Evolutionary conservation across 495 filamentous ascomycete species (phyloP), one percentile per base, ranked within the genome.

Genomic region (Penicillium angulare): DNA sequence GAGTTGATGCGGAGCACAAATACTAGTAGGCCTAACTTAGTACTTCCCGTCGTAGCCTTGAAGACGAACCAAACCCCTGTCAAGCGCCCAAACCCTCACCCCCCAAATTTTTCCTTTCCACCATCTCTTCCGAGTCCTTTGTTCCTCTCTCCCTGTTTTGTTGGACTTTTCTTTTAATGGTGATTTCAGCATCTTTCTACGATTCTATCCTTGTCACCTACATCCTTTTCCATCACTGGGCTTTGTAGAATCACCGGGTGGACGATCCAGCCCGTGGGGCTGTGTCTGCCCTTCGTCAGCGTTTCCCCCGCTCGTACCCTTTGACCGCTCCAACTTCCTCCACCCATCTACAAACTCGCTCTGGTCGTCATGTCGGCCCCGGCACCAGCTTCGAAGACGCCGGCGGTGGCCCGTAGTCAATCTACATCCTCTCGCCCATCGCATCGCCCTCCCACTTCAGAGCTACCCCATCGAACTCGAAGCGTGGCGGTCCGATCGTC

Each of bases 401-500:
- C 78, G 22, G 69, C 75, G 52, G 71, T 80, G 50, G 66, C 68
- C 45, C 79, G 81, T 59, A 78, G 76, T 58, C 67, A 77, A 43
- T 82, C 79, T n/a, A 77, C 79, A 24, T 80, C 80, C 13, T 74
- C 74, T 54, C 76, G 74, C 49, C 75, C 74, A 21, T 65, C 75
- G 22, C 16, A 47, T 51, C 63, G 63, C 48, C 59, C 70, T 45
- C 63, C 73, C 36, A 59, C 75, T 20, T 66, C 72, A 40, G 79
- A 84, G 59, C 66, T 75, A 49, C 80, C 80, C 35, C 81, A 83
- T 59, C 74, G 83, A 47, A 71, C 81, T 41, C 71, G 76, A 58
- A 84, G 80, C 47, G 77, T 79, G 47, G 70, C 76, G 18, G 65
- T 72, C 44, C 72, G 78, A 56, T 68, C 73, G 50, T 61, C 70